Base-by-base conservation (phyloP, 208 protist species). In the Trypanosoma conorhini region DNA sequence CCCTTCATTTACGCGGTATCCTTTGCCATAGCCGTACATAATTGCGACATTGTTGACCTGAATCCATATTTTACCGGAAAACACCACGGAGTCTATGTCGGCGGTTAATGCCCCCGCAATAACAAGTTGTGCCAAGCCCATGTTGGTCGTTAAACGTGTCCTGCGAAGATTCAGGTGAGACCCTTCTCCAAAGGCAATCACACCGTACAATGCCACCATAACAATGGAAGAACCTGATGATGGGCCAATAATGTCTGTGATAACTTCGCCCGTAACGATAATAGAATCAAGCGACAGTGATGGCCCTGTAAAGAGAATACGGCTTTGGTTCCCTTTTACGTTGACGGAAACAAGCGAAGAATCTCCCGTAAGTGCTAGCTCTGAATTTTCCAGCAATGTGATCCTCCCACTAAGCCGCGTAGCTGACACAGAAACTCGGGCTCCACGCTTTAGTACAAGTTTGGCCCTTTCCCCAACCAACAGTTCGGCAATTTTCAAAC, bases 271-370 rank as follows among this genome's bases (percentile, higher is more conserved):
- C 8, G 63, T 65, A 65, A 89, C 52, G 19, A n/a, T 78, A 21
- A 87, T 62, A 13, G 83, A 92, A 74, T 92, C 83, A 28, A 92
- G 77, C 56, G 86, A 57, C 5, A 78, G 56, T 24, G 80, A 78
- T 51, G 86, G 74, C 24, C 82, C 87, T 30, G 65, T 42, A 15
- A 92, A 44, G 54, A 63, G 33, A 38, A 92, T 21, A 56, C 69
- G 52, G 44, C 87, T 81, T n/a, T 26, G 17, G 38, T 71, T 65
- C 21, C 87, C 87, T 60, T 58, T 66, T n/a, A 85, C 62, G 42
- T 52, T 77, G 24, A 77, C 50, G 19, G 81, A 88, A 5, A 86
- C 56, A 64, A 88, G 65, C 24, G 74, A 77, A 42, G 79, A 79
- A 57, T 76, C 81, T 42, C 81, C 78, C 66, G 76, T 76, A 60